phyloP scores from a whole-genome alignment of 805 yeast species.

The Yamadazyma scolyti region DNA sequence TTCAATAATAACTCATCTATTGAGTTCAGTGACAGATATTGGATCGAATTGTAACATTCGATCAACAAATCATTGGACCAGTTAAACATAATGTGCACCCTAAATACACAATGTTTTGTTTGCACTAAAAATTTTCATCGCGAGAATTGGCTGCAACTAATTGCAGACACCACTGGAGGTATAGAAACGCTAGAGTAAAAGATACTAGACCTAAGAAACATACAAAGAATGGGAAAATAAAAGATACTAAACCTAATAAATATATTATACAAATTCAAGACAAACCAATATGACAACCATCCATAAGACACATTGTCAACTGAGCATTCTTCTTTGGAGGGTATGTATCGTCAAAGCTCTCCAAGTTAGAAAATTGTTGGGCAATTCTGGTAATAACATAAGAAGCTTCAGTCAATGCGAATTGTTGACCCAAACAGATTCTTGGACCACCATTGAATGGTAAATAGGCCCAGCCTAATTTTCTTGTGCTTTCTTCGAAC shows the following conservation, averaged over 20 bases:
- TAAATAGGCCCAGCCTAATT: constrained; percentile 45
- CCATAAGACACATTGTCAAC: constrained; percentile 20
- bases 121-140: constrained; percentile 5
- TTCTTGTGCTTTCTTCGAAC: constrained; percentile 28
- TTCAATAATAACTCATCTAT: constrained; percentile 18
- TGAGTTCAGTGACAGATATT: constrained; percentile 7
- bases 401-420: constrained; percentile 51
- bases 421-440: constrained; percentile 54
- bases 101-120: neutral
- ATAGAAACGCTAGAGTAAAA: too few relatives aligned
- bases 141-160: neutral
- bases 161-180: too few relatives aligned
- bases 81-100: constrained; percentile 11
- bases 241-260: too few relatives aligned
- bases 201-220: too few relatives aligned
- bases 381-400: constrained; percentile 38
- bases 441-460: constrained; percentile 58
- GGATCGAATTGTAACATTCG: constrained; percentile 45
- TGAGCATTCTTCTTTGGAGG: constrained; percentile 30
- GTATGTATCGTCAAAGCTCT: constrained; percentile 18
- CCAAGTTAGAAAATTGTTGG: constrained; percentile 18
- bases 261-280: constrained; percentile 1
- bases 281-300: constrained; percentile 10
- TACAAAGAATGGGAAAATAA: too few relatives aligned
- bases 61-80: constrained; percentile 44